These are phyloP conservation scores for Eimeria sp. DNA, from an alignment of 169 alveolate species.

Conservation along the genomic window DNA sequence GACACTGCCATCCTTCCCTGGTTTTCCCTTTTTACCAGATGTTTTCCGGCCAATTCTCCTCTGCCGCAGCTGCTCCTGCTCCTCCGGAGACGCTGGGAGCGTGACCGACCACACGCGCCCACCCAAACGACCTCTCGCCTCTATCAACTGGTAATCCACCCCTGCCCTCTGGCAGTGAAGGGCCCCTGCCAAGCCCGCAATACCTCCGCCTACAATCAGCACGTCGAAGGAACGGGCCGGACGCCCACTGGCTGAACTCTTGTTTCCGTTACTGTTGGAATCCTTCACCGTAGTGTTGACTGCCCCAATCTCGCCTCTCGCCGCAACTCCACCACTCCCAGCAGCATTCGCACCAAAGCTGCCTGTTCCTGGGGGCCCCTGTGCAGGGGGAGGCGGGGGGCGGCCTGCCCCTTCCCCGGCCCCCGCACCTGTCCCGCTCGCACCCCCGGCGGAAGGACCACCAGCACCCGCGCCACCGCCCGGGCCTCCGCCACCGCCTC, in stretches of 20 bases:
- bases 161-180: slow-evolving; percentile 75
- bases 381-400: slow-evolving; percentile 43
- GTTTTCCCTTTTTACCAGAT: slow-evolving; percentile 5
- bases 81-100: slow-evolving; percentile 65
- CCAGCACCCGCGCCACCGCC: slow-evolving; percentile 71
- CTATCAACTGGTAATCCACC: slow-evolving; percentile 61
- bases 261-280: background rate
- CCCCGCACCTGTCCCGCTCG: slow-evolving; percentile 59
- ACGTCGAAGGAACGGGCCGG: slow-evolving; percentile 59
- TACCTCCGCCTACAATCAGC: slow-evolving; percentile 79
- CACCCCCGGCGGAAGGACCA: slow-evolving; percentile 46
- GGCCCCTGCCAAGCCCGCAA: slow-evolving; percentile 77
- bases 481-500: slow-evolving; percentile 74
- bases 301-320: background rate
- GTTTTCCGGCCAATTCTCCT: background rate
- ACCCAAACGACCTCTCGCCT: slow-evolving; percentile 74
- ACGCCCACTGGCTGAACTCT: background rate
- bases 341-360: slow-evolving; percentile 15
- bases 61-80: slow-evolving; percentile 38
- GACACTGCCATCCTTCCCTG: slow-evolving; percentile 51
- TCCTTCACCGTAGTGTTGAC: background rate
- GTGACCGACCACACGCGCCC: slow-evolving; percentile 74
- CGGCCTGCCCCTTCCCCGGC: slow-evolving; percentile 41
- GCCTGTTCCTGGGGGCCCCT: slow-evolving; percentile 64
- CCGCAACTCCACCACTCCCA: slow-evolving; percentile 62